These are phyloP conservation scores for Cubamyces sp. DNA, from an alignment of 768 basidiomycete genomes.

Conservation along the genomic window DNA sequence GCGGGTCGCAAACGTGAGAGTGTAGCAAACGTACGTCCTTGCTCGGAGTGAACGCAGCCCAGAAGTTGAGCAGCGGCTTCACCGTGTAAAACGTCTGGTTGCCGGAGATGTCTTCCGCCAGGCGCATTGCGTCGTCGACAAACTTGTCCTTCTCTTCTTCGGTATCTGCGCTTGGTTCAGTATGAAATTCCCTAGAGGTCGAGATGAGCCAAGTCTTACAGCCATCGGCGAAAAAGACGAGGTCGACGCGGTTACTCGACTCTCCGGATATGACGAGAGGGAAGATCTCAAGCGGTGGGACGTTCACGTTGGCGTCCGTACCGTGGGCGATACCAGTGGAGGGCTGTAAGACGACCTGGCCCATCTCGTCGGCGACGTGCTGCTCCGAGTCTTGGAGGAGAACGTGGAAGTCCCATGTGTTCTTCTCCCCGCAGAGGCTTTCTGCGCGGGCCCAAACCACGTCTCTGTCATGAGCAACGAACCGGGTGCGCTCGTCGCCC, in stretches of 20 bases:
- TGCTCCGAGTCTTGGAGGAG: not conserved
- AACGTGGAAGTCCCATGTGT: slow-evolving; percentile 4
- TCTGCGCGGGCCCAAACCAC: slow-evolving; percentile 12
- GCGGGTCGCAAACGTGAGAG: not conserved
- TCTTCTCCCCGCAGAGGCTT: slow-evolving; percentile 1
- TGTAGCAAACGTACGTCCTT: slow-evolving; percentile 52
- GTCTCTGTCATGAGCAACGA: slow-evolving; percentile 15
- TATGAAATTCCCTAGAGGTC: too few relatives aligned
- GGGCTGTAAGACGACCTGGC: slow-evolving; percentile 7
- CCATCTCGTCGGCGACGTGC: not conserved
- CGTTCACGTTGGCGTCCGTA: not conserved
- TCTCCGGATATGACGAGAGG: slow-evolving; percentile 66
- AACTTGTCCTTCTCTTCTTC: slow-evolving; percentile 63
- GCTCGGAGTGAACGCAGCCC: slow-evolving; percentile 79
- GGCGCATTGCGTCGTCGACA: slow-evolving; percentile 62
- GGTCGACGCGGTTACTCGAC: slow-evolving; percentile 66
- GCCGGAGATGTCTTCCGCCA: slow-evolving; percentile 69
- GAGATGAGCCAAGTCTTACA: slow-evolving; percentile 48
- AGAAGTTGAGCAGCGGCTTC: slow-evolving; percentile 76
- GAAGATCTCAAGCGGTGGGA: slow-evolving; percentile 55
- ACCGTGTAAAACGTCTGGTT: slow-evolving; percentile 82
- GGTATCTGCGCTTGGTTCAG: slow-evolving; percentile 47
- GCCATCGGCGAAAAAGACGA: slow-evolving; percentile 80
- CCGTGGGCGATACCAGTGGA: not conserved
- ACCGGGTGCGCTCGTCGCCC: slow-evolving; percentile 25